Percentiles rank a stretch among this genome's conserved stretches.
These are phyloP conservation scores for Globisporangium splendens DNA, from an alignment of 352 stramenopile species.

Conservation along the genomic window DNA sequence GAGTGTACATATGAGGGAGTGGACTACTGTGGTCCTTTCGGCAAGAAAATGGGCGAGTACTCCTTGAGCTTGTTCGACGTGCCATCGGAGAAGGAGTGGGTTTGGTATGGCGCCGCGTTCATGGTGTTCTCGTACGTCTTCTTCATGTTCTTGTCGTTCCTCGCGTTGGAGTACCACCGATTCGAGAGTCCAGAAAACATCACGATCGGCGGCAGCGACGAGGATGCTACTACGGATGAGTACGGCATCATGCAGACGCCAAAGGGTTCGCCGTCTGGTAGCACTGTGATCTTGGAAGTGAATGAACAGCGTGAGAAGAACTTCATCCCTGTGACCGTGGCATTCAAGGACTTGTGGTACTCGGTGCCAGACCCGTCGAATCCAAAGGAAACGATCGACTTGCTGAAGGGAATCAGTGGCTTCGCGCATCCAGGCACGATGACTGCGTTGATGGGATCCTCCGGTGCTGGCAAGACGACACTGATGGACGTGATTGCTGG, in stretches of 20 bases:
- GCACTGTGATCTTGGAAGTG: too few species aligned
- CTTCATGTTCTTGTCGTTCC: neutral
- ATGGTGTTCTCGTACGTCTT: conserved; percentile 28
- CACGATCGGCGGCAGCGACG: conserved; percentile 23
- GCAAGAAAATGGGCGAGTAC: conserved; percentile 37
- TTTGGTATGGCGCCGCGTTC: conserved; percentile 29
- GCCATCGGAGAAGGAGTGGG: conserved; percentile 22
- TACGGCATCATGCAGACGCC: too few species aligned
- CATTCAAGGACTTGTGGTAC: conserved; percentile 9
- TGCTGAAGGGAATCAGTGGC: conserved; percentile 30
- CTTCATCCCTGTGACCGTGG: conserved; percentile 12
- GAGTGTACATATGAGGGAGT: conserved; percentile 10
- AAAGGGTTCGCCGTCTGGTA: too few species aligned
- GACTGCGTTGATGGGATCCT: conserved; percentile 36
- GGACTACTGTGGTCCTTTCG: conserved; percentile 9
- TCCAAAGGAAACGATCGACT: conserved; percentile 24
- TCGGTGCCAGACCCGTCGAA: conserved; percentile 26
- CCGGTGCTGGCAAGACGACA: conserved; percentile 29
- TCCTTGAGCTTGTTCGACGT: conserved; percentile 33
- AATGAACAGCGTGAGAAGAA: too few species aligned
- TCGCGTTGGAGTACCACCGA: neutral
- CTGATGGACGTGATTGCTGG: conserved; percentile 88
- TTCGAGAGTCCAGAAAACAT: neutral
- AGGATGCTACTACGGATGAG: too few species aligned
- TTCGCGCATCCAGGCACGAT: conserved; percentile 25